Evolutionary conservation across 352 stramenopile genomes (phyloP).

Genomic region (Phytophthora ohioensis): DNA sequence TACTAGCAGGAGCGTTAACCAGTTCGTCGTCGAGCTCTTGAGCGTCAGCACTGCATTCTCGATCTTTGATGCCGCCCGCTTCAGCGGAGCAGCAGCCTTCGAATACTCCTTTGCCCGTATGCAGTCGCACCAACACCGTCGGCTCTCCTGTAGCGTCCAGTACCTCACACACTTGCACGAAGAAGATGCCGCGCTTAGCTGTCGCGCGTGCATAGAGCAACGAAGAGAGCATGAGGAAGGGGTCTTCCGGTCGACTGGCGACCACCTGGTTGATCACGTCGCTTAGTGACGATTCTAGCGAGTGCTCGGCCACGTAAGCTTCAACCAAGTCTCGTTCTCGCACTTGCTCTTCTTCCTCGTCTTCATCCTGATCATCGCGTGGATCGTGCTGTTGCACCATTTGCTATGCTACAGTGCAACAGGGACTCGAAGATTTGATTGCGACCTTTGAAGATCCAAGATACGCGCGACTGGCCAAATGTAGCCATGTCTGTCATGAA

Average conservation of each 20-base stretch:
- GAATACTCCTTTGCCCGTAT: conserved; percentile 79
- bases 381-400: conserved; percentile 37
- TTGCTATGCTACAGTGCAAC: neutral
- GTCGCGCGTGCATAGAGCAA: conserved; percentile 69
- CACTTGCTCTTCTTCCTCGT: conserved; percentile 46
- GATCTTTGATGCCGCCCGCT: conserved; percentile 48
- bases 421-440: neutral
- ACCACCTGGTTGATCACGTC: conserved; percentile 81
- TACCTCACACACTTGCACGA: conserved; percentile 66
- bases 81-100: conserved; percentile 55
- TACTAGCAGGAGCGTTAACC: conserved; percentile 32
- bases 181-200: conserved; percentile 71
- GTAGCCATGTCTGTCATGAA: conserved; percentile 17
- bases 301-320: conserved; percentile 74
- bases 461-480: conserved; percentile 28
- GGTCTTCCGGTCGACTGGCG: conserved; percentile 65
- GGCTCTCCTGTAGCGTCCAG: conserved; percentile 52
- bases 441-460: conserved; percentile 37
- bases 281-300: conserved; percentile 73
- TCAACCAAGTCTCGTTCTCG: conserved; percentile 81
- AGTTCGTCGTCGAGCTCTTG: conserved; percentile 15
- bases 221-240: conserved; percentile 74
- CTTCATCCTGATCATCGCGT: conserved; percentile 28
- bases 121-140: conserved; percentile 61
- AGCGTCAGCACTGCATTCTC: conserved; percentile 1